Percentiles rank a stretch among this genome's conserved stretches.
phyloP scores from a whole-genome alignment of 225 moss, liverwort and hornwort species.

The Sphagnum tenellum region DNA sequence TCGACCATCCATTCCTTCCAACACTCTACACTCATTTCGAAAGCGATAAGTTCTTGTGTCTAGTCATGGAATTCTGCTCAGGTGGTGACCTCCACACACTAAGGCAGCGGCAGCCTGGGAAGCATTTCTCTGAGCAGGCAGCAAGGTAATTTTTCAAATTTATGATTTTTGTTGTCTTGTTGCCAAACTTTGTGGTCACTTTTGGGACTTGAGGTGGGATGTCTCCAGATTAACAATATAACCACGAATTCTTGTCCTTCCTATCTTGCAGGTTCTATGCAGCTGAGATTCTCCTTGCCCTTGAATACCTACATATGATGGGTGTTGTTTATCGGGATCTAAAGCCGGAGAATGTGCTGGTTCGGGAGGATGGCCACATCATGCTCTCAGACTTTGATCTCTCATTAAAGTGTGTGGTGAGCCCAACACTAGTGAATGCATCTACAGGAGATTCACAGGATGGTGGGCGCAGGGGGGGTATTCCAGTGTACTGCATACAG shows the following conservation, averaged over 20 bases:
- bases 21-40: slow-evolving; percentile 37
- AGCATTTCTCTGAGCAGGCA: slow-evolving; percentile 62
- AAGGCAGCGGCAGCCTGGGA: slow-evolving; percentile 73
- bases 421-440: slow-evolving; percentile 34
- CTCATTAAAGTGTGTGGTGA: no score
- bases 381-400: no score
- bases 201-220: background rate
- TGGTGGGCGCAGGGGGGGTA: slow-evolving; percentile 15
- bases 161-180: no score
- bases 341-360: no score
- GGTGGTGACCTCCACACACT: slow-evolving; percentile 89
- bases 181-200: no score
- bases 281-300: no score
- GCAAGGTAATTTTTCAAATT: slow-evolving; percentile 29
- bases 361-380: no score
- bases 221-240: no score
- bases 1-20: slow-evolving; percentile 92
- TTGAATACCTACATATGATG: no score
- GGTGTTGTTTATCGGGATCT: no score
- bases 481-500: slow-evolving; percentile 32
- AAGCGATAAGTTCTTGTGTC: no score
- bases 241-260: no score
- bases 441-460: slow-evolving; percentile 32
- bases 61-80: slow-evolving; percentile 6
- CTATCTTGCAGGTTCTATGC: slow-evolving; percentile 14